phyloP scores from a whole-genome alignment of 192 early-diverging fungal genomes.

The Pilobolus umbonatus region DNA sequence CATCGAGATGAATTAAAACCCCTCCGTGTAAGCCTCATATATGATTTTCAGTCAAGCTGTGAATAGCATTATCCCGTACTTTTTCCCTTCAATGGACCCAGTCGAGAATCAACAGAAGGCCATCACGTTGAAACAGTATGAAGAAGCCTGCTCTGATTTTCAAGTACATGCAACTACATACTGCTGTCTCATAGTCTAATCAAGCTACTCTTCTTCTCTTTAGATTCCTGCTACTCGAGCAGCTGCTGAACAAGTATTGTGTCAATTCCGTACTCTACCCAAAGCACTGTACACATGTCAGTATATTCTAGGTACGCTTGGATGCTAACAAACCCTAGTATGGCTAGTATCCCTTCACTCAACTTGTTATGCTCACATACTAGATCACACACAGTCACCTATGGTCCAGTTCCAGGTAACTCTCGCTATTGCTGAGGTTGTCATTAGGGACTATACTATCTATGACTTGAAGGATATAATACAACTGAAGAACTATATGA shows the following conservation, averaged over 20 bases:
- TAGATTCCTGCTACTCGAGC: conserved; percentile 50
- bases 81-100: conserved; percentile 5
- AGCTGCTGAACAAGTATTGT: conserved; percentile 47
- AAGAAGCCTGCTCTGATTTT: conserved; percentile 50
- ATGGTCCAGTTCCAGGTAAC: conserved; percentile 61
- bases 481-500: conserved; percentile 51
- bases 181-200: not conserved
- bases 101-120: conserved; percentile 30
- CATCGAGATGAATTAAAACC: no score
- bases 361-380: not conserved
- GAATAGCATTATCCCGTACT: no score
- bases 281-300: conserved; percentile 55
- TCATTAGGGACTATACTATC: conserved; percentile 52
- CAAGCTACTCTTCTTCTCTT: not conserved
- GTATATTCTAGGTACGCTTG: conserved; percentile 61
- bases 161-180: conserved; percentile 33
- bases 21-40: no score
- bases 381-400: conserved; percentile 50
- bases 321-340: not conserved
- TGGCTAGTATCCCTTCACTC: not conserved
- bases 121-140: conserved; percentile 37
- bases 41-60: no score
- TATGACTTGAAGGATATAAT: conserved; percentile 50
- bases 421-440: conserved; percentile 48
- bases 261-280: conserved; percentile 46